Percentiles rank a stretch among this genome's conserved stretches.
Evolutionary conservation across 208 protist species (phyloP).

Genomic region (Naegleria lovaniensis): DNA sequence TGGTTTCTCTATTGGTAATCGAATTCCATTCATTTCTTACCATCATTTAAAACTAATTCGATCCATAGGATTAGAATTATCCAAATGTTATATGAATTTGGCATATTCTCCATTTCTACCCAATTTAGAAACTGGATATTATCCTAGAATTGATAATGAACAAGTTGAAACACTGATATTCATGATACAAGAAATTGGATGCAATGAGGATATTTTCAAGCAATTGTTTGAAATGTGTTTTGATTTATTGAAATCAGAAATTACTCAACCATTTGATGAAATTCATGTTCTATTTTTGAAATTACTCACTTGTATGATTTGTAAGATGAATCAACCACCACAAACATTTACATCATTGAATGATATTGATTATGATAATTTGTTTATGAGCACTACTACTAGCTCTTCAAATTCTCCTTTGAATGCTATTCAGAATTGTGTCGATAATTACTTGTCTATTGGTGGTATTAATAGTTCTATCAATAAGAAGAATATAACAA

Average conservation of each 20-base stretch:
- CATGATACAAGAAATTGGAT: background rate
- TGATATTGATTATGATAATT: background rate
- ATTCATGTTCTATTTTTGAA: background rate
- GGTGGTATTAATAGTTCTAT: too few species aligned
- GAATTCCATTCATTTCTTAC: background rate
- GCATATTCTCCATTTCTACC: constrained; percentile 8
- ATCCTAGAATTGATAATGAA: constrained; percentile 3
- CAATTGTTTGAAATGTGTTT: background rate
- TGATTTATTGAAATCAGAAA: background rate
- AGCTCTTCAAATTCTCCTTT: background rate
- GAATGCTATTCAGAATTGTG: background rate
- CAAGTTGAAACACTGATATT: constrained; percentile 12
- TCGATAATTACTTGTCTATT: background rate
- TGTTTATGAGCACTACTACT: background rate
- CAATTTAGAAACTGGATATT: background rate
- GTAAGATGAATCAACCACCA: background rate
- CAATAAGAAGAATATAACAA: background rate
- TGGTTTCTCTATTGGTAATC: constrained; percentile 10
- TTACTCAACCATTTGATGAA: background rate
- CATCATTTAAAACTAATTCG: background rate
- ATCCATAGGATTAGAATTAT: background rate
- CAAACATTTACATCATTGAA: background rate
- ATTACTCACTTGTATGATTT: background rate
- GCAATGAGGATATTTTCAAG: background rate
- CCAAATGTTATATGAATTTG: constrained; percentile 21